Base-by-base conservation (phyloP, 129 eudicot genomes). In the Helianthus annuus region DNA sequence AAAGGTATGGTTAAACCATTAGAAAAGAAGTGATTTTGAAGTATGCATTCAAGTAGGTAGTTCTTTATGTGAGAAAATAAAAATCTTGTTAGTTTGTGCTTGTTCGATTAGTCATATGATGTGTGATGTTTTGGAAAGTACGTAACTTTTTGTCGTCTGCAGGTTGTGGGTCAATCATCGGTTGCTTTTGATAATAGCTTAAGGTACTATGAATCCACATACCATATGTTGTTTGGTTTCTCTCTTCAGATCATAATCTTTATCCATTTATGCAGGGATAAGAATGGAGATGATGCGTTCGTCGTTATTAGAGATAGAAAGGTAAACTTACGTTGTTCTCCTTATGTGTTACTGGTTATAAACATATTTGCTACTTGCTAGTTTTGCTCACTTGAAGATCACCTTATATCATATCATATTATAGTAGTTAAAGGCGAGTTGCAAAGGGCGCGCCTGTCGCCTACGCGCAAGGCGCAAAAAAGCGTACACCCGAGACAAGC, bases 281-380 rank as follows among this genome's bases (percentile, higher is more conserved):
- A 84, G 66, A 76, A 62, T 51, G 80, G 63, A 69, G 92, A 87
- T 42, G 89, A 82, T 61, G 16, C 76, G 70, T 66, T 78, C 27
- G 73, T 49, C 63, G 66, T 75, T 19, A 34, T 87, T 17, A 87
- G 85, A 76, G 89, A 87, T 57, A 70, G 92, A 76, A 87, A 87
- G 86, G 92, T 87, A 66, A 76, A 36, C 14, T 24, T 52, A 13
- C n/a, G n/a, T n/a, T 79, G 34, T 29, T 66, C 7, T 22, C 22
- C 39, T 34, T 14, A 2, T 67, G 10, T 40, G n/a, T 42, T 39
- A 39, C 10, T 46, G 38, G 9, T 17, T 49, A 16, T 27, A 51
- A 15, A 44, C n/a, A n/a, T n/a, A n/a, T n/a, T 2, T 32, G 3
- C 3, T 32, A 24, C 46, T 59, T 58, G 64, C n/a, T n/a, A n/a